Percentiles rank a stretch among this genome's conserved stretches.
Evolutionary conservation across 2,329 filamentous ascomycete species (phyloP).

Genomic region (Talaromyces sp.): DNA sequence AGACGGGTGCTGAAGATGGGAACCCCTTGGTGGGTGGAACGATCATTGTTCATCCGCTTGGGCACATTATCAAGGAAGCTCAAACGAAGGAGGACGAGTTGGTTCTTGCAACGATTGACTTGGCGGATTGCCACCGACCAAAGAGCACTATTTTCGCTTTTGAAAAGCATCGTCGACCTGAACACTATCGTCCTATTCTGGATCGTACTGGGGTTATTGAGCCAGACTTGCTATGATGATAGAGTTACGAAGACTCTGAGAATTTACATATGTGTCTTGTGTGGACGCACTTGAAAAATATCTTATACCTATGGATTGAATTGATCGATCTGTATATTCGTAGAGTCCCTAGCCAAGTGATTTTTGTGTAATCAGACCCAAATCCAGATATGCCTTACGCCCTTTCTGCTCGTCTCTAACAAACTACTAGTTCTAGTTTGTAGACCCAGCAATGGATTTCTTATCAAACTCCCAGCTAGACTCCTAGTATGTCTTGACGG

Average conservation of each 20-base stretch:
- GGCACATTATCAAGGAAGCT: slow-evolving; percentile 17
- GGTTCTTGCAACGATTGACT: slow-evolving; percentile 13
- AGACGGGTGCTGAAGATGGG: slow-evolving; percentile 52
- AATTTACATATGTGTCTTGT: background rate
- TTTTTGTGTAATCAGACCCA: no score
- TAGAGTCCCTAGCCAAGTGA: no score
- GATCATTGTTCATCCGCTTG: slow-evolving; percentile 18
- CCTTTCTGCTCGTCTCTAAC: no score
- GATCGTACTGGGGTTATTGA: slow-evolving; percentile 17
- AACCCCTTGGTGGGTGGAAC: slow-evolving; percentile 28
- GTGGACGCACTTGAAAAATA: no score
- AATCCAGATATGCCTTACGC: no score
- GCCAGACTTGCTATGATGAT: slow-evolving; percentile 15
- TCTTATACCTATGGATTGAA: no score
- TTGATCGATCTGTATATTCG: no score
- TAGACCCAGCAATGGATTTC: no score
- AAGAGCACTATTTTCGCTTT: slow-evolving; percentile 17
- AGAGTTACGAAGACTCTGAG: slow-evolving; percentile 3
- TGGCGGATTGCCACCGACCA: slow-evolving; percentile 16
- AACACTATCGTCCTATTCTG: slow-evolving; percentile 14
- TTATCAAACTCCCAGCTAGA: no score
- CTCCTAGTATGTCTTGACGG: background rate
- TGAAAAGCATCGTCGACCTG: slow-evolving; percentile 17
- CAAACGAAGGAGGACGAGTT: slow-evolving; percentile 18
- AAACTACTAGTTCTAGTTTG: no score